phyloP scores from a whole-genome alignment of 116 monocot genomes.

The Trichopus zeylanicus region DNA sequence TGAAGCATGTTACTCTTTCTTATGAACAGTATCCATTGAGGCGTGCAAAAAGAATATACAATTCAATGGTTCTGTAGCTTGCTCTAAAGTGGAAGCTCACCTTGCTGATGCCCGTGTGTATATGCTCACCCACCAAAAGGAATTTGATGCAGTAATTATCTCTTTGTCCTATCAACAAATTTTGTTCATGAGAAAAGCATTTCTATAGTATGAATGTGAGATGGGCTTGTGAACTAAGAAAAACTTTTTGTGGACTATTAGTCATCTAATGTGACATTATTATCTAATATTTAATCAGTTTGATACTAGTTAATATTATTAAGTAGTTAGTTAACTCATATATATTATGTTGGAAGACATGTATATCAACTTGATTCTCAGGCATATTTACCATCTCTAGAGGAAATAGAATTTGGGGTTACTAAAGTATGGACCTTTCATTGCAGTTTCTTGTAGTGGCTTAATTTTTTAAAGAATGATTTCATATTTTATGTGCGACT shows the following conservation, averaged over 20 bases:
- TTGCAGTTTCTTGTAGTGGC: too few relatives aligned
- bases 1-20: neutral
- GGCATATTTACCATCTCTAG: too few relatives aligned
- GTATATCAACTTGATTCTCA: neutral
- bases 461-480: too few relatives aligned
- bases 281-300: neutral
- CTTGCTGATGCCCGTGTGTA: conserved; percentile 75
- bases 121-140: conserved; percentile 87
- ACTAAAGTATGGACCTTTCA: too few relatives aligned
- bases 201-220: neutral
- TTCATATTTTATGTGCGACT: too few relatives aligned
- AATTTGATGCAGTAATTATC: conserved; percentile 82
- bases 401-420: too few relatives aligned
- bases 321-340: neutral
- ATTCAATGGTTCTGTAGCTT: conserved; percentile 59
- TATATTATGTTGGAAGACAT: neutral
- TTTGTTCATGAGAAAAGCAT: neutral
- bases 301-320: neutral
- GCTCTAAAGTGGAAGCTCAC: conserved; percentile 64
- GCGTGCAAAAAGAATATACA: conserved; percentile 79
- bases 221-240: neutral
- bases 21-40: conserved; percentile 55
- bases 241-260: neutral
- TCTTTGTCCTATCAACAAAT: neutral
- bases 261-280: neutral